Conservation (phyloP, 257 asterid species). For the Rehmannia glutinosa region DNA sequence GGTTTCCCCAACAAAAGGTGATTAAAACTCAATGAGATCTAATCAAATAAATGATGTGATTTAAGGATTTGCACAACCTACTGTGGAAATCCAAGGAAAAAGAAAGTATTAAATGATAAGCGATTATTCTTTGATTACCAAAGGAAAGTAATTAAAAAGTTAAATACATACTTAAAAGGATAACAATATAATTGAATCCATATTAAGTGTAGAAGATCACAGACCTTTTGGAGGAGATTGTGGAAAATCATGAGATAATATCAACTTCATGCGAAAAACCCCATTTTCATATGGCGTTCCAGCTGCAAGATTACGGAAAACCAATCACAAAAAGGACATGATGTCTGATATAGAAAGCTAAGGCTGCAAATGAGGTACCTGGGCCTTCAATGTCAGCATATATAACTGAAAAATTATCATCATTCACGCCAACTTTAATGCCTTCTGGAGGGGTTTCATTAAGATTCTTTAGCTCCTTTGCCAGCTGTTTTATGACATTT, state of each 20-base stretch:
- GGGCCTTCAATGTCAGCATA: slow-evolving; percentile 97
- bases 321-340: slow-evolving; percentile 19
- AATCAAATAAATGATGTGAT: too few species aligned
- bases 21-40: too few species aligned
- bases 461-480: slow-evolving; percentile 90
- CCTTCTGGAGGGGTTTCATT: slow-evolving; percentile 97
- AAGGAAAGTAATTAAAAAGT: neutral
- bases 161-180: neutral
- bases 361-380: slow-evolving; percentile 33
- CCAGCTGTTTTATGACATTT: slow-evolving; percentile 85
- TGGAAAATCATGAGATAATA: slow-evolving; percentile 85
- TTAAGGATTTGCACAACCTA: too few species aligned
- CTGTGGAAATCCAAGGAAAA: too few species aligned
- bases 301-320: slow-evolving; percentile 51
- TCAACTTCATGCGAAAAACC: slow-evolving; percentile 84
- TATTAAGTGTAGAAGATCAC: slow-evolving; percentile 14
- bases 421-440: slow-evolving; percentile 86
- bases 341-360: neutral
- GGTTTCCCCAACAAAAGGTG: too few species aligned
- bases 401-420: slow-evolving; percentile 82
- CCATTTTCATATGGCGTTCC: slow-evolving; percentile 98
- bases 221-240: slow-evolving; percentile 92
- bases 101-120: too few species aligned
- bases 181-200: slow-evolving; percentile 2
- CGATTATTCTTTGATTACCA: neutral